These are phyloP conservation scores for Mollisia scopiformis DNA, from an alignment of 2,329 filamentous ascomycete species.

Conservation along the genomic window DNA sequence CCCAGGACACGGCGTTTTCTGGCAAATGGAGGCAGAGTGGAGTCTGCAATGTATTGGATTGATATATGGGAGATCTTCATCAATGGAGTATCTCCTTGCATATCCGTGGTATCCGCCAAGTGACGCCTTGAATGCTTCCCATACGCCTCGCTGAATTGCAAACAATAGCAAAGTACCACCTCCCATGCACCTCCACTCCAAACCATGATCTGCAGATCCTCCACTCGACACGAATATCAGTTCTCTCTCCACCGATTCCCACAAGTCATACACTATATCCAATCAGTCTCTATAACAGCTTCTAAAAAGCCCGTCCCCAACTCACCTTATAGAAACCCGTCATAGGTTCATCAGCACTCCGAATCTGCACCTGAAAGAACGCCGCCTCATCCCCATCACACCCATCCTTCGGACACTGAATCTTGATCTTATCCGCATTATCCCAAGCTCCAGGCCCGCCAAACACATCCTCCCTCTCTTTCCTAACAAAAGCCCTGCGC, in stretches of 20 bases:
- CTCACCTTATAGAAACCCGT: constrained; percentile 89
- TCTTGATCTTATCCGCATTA: constrained; percentile 82
- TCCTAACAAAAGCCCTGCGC: constrained; percentile 76
- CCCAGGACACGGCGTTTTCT: constrained; percentile 1
- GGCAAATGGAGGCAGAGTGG: neutral
- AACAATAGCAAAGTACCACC: constrained; percentile 11
- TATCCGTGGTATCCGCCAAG: neutral
- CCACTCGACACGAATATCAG: constrained; percentile 36
- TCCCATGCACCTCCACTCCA: neutral
- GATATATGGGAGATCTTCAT: neutral
- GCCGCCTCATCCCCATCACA: constrained; percentile 87
- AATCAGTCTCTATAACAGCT: constrained; percentile 20
- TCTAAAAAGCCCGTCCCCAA: neutral
- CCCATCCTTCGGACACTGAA: constrained; percentile 79
- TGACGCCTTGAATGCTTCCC: neutral
- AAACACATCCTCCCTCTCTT: constrained; percentile 88
- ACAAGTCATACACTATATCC: constrained; percentile 65
- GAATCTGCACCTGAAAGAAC: constrained; percentile 96
- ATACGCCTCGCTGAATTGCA: constrained; percentile 34
- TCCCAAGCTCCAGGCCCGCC: constrained; percentile 88
- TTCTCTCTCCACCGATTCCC: constrained; percentile 70
- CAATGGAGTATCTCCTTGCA: neutral
- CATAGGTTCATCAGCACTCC: constrained; percentile 98
- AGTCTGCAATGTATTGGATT: neutral
- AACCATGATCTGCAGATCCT: neutral